Evolutionary conservation across 2,329 filamentous ascomycete species (phyloP), one percentile per base, ranked within the genome.

Genomic region (Penicillium sp.): DNA sequence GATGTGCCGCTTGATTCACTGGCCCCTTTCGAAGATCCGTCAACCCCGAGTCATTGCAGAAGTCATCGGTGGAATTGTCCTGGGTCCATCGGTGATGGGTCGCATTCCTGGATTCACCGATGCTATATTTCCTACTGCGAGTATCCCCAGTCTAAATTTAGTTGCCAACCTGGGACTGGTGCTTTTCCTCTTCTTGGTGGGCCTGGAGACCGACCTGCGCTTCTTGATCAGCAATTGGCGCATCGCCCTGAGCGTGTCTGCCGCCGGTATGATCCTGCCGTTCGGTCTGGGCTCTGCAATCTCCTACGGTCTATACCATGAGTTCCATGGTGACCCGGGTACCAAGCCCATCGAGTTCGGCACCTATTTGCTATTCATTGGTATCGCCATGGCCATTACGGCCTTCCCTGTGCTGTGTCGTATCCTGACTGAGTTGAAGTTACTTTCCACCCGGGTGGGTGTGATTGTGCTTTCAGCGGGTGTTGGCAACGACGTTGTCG

Each of bases 351-450:
- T 88, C 46, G 72, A 75, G 14, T 88, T 88, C 67, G 80, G 81
- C 3, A 81, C 84, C 2, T 88, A 83, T 61, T 79, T 86, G 72
- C 79, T 92, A 22, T 97, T 97, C 69, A 89, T 97, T 60, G 93
- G 92, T 72, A 92, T 96, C 49, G 93, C 93, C 0, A 87, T 97
- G 73, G 89, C 92, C 27, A 97, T 97, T 63, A 97, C 93, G 1
- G 85, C 85, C 13, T 88, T 97, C 65, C 93, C 93, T 0, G 93
- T 97, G 0, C 83, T 97, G 11, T 97, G 93, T 68, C 89, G 93
- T 71, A 97, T 97, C 61, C 77, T 97, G 60, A 93, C 91, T 0
- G 92, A 96, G 72, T 79, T 97, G 49, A 94, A 96, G 65, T 79
- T 97, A 46, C 85, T 97, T 4, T 78, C 83, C 50, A 94, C 91